Evolutionary conservation across 1,139 yeast genomes (phyloP).

Genomic region (Yamadazyma buinensis): DNA sequence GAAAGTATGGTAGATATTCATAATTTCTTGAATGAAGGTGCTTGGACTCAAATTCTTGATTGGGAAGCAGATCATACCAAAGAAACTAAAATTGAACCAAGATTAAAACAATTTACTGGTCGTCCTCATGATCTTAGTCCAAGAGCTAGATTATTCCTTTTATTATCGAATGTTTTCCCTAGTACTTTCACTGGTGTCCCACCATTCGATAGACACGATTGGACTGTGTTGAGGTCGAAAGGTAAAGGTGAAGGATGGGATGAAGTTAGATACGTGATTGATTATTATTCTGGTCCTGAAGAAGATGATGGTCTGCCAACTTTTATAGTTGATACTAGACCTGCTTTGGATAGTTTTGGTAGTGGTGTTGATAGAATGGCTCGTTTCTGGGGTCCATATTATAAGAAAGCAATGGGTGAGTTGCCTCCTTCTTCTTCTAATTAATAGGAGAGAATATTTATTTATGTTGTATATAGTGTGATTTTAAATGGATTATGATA

Average conservation of each 20-base stretch:
- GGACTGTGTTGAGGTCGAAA: conserved; percentile 80
- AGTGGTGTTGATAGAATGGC: conserved; percentile 65
- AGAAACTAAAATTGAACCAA: conserved; percentile 57
- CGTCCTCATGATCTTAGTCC: conserved; percentile 87
- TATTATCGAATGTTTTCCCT: conserved; percentile 70
- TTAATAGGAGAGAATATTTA: too few species aligned
- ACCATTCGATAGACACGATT: conserved; percentile 98
- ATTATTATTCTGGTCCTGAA: conserved; percentile 90
- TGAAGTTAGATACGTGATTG: conserved; percentile 85
- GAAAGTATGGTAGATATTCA: conserved; percentile 97
- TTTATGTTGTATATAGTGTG: too few species aligned
- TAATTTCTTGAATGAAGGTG: conserved; percentile 94
- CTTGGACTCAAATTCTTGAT: conserved; percentile 89
- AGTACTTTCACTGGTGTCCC: conserved; percentile 68
- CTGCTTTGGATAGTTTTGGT: conserved; percentile 72
- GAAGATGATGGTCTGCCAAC: conserved; percentile 85
- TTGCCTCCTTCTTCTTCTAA: too few species aligned
- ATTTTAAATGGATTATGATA: too few species aligned
- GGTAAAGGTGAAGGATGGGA: conserved; percentile 47
- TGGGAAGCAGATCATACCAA: conserved; percentile 75
- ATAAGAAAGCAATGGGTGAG: conserved; percentile 46
- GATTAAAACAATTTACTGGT: conserved; percentile 85
- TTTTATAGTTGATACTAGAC: conserved; percentile 89
- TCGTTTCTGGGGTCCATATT: conserved; percentile 43
- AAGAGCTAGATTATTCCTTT: conserved; percentile 71